Percentiles rank a stretch among this genome's conserved stretches.
Evolutionary conservation across 768 basidiomycete genomes (phyloP).

Genomic region (Lactifluus echinatus): DNA sequence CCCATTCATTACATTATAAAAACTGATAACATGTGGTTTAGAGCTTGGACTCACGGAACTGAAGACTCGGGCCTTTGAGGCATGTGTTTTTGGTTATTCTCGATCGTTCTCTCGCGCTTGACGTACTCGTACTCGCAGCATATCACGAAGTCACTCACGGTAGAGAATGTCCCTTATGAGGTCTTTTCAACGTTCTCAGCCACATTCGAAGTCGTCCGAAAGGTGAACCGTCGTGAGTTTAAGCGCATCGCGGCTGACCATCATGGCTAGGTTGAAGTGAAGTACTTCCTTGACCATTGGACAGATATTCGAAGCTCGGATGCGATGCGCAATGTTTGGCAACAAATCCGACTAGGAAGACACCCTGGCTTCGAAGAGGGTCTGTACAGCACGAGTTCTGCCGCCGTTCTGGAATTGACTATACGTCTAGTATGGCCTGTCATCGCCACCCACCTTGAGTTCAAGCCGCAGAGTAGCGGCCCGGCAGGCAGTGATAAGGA

Average conservation of each 20-base stretch:
- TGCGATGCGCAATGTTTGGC: conserved; percentile 76
- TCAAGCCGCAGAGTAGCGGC: conserved; percentile 33
- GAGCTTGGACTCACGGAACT: conserved; percentile 66
- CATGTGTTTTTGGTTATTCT: conserved; percentile 5
- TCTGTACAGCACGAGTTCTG: conserved; percentile 24
- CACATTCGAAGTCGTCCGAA: conserved; percentile 71
- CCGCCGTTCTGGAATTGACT: neutral
- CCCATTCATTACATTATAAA: neutral
- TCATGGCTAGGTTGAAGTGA: conserved; percentile 48
- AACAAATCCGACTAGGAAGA: conserved; percentile 72
- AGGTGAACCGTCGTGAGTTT: conserved; percentile 34
- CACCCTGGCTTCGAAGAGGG: conserved; percentile 88
- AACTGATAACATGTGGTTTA: conserved; percentile 23
- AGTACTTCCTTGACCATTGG: conserved; percentile 78
- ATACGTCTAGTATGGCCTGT: conserved; percentile 50
- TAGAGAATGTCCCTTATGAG: conserved; percentile 78
- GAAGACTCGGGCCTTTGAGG: conserved; percentile 62
- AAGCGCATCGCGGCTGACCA: neutral
- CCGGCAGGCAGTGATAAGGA: conserved; percentile 13
- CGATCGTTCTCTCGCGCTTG: neutral
- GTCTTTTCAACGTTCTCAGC: conserved; percentile 81
- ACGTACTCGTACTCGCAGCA: conserved; percentile 37
- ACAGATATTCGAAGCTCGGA: conserved; percentile 74
- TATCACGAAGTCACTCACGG: conserved; percentile 65
- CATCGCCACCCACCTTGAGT: conserved; percentile 55